Evolutionary conservation across 768 basidiomycete genomes (phyloP), one percentile per base, ranked within the genome.

Genomic region (Ramaria sp.): DNA sequence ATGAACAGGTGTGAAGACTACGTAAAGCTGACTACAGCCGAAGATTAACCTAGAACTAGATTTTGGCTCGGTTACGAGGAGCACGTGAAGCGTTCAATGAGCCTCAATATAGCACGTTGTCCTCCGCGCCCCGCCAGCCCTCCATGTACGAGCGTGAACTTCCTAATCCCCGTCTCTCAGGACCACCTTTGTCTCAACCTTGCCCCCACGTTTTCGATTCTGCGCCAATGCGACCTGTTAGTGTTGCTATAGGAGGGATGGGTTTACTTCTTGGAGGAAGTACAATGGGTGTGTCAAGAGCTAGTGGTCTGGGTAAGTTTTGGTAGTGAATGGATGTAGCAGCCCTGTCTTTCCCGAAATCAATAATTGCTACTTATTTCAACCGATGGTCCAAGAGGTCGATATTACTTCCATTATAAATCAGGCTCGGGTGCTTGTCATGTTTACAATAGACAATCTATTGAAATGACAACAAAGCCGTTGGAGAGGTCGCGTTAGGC

Each of bases 151-250:
- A 89, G 64, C 79, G 81, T 44, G 83, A 89, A 56, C 70, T 89
- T 49, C 76, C 78, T 56, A 75, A 73, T 50, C 81, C 59, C 22
- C 73, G 74, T 22, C 63, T 75, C 48, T 70, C 56, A 30, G 67
- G 70, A 13, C 67, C 65, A 22, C 77, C 78, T 0, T 71, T 89
- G n/a, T 71, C 74, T 6, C 85, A 88, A 64, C 87, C 88, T 2
- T 83, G 79, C 56, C 85, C 86, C 8, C 87, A 90, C 65, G 82
- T 87, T 1, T 88, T 77, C 60, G 88, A 90, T 63, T 78, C 81
- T 16, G 74, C 80, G 16, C 81, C 83, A 18, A 83, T 87, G 80
- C 70, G 82, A 16, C 83, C 84, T 7, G 85, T 87, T 20, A 84
- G 81, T 62, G 77, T 78, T 37, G 86, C 83, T 22, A 80, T 88